phyloP scores from a whole-genome alignment of 257 asterid species.

The Lantana camara region DNA sequence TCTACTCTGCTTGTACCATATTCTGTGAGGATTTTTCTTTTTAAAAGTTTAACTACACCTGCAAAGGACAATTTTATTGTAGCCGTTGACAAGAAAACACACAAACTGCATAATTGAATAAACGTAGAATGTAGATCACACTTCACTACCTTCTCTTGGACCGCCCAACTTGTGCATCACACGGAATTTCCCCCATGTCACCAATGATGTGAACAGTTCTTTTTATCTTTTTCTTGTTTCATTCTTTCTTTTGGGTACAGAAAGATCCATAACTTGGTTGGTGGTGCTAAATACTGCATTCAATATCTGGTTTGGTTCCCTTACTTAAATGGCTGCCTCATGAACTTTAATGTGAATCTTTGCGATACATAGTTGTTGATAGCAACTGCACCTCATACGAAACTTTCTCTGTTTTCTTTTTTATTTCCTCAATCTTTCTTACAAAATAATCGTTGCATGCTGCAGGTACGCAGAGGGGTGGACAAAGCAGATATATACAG shows the following conservation, averaged over 20 bases:
- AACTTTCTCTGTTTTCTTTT: neutral
- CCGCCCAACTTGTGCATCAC: neutral
- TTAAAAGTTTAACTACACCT: neutral
- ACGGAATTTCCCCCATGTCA: neutral
- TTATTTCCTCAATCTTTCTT: conserved; percentile 14
- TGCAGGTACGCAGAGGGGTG: conserved; percentile 90
- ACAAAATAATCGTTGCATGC: conserved; percentile 28
- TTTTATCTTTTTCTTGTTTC: neutral
- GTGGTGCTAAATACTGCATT: conserved; percentile 1
- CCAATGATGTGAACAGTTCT: neutral
- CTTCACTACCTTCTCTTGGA: no score
- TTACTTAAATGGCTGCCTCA: conserved; percentile 17
- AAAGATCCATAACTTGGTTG: conserved; percentile 4
- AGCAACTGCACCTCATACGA: conserved; percentile 3
- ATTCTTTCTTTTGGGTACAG: neutral
- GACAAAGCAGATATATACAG: conserved; percentile 85
- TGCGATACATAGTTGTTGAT: conserved; percentile 11
- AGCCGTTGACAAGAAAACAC: no score
- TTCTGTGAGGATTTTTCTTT: neutral
- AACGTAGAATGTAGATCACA: no score
- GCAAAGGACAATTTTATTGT: neutral
- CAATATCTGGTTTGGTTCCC: conserved; percentile 6
- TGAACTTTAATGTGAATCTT: conserved; percentile 9
- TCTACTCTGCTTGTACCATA: neutral
- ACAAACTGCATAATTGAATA: no score